Evolutionary conservation across 2,329 filamentous ascomycete species (phyloP), one percentile per base, ranked within the genome.

Genomic region (Fusarium scirpi): DNA sequence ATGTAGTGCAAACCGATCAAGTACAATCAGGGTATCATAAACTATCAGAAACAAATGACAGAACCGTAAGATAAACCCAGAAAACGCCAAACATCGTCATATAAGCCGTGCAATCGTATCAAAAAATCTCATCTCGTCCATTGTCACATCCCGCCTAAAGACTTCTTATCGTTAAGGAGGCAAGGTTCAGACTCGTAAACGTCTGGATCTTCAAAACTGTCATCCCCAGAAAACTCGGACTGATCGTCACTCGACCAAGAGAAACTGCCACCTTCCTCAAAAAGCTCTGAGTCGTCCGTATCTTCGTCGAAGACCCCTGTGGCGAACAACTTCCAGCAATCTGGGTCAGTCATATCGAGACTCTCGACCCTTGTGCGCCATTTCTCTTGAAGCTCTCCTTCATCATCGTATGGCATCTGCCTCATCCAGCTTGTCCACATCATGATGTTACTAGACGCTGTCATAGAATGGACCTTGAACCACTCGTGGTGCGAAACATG

Each of bases 401-500:
- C 40, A 18, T 74, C 66, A 25, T 74, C 72, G 6, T 79, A 80
- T 5, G 78, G 77, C n/a, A 53, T 32, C n/a, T 65, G 63, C 22
- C 67, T 60, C 20, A 71, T 77, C 71, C 76, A 80, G 8, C 56
- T 59, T 7, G 73, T 58, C 78, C 78, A 80, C 40, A 77, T 59
- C 5, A 43, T 62, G 11, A 78, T 64, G 2, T 61, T 40, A 3
- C 47, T 56, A n/a, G 54, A 49, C 1, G 76, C 77, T 16, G 56
- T 58, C 2, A 44, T 43, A 8, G 15, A 53, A 8, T 59, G 58
- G 13, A 76, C 69, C 18, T 69, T 59, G 56, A 80, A 80, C 75
- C 77, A 80, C 59, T 80, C 78, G 0, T 56, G 16, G 20, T 78
- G 78, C 13, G 47, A 20, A 5, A 27, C 9, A 4, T 54, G 41